A percentile compares a stretch with the other conserved stretches of the same genome.
phyloP scores from a whole-genome alignment of 352 stramenopile species.

The Pythium angustatum region DNA sequence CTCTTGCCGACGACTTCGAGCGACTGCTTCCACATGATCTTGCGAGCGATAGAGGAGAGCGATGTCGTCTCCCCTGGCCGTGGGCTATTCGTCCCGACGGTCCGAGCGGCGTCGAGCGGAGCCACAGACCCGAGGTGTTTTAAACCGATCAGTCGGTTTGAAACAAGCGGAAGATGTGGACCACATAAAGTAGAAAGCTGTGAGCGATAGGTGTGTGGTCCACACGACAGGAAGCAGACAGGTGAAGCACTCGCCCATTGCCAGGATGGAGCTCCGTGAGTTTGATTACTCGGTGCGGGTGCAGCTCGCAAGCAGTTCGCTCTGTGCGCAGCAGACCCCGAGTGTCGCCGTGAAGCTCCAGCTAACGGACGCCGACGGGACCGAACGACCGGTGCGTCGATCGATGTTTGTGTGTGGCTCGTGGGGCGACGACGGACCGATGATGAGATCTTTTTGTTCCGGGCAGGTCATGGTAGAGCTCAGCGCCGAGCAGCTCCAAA shows the following conservation, averaged over 20 bases:
- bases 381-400: constrained; percentile 30
- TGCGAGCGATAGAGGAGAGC: too few relatives aligned
- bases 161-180: constrained; percentile 14
- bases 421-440: too few relatives aligned
- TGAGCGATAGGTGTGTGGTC: too few relatives aligned
- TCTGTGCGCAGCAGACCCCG: constrained; percentile 44
- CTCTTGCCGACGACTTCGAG: constrained; percentile 76
- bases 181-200: too few relatives aligned
- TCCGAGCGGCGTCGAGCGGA: constrained; percentile 9
- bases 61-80: too few relatives aligned
- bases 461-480: constrained; percentile 30
- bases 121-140: constrained; percentile 22
- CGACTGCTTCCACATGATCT: constrained; percentile 61
- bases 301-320: constrained; percentile 55
- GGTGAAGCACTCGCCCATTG: too few relatives aligned
- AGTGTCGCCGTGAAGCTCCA: constrained; percentile 60
- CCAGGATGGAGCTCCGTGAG: constrained; percentile 38
- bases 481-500: constrained; percentile 22
- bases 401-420: neutral
- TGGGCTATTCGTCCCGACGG: constrained; percentile 13
- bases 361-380: constrained; percentile 25
- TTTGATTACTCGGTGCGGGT: constrained; percentile 81
- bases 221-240: too few relatives aligned
- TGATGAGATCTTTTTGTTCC: neutral
- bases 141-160: constrained; percentile 13